Conservation (phyloP, 2,329 filamentous ascomycete genomes). For the Pseudopithomyces maydicus region DNA sequence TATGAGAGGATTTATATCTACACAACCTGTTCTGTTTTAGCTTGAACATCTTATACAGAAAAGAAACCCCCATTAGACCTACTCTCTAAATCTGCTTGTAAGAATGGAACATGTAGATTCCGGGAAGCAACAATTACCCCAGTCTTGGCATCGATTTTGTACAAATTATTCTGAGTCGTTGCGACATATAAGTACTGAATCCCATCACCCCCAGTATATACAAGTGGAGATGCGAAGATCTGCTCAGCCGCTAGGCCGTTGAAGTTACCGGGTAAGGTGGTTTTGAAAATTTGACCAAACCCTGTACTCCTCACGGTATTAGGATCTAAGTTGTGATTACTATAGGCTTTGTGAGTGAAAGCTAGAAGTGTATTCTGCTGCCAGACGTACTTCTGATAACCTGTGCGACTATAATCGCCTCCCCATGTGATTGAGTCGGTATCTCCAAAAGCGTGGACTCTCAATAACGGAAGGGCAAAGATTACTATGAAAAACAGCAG, state of each 20-base stretch:
- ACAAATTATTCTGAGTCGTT: constrained; percentile 63
- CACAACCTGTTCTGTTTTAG: constrained; percentile 36
- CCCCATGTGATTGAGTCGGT: background rate
- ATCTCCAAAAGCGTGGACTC: background rate
- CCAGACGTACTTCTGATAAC: constrained; percentile 57
- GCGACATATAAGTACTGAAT: constrained; percentile 62
- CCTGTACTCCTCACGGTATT: constrained; percentile 59
- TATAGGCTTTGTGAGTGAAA: background rate
- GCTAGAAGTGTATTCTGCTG: constrained; percentile 1
- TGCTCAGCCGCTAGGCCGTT: constrained; percentile 54
- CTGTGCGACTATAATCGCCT: constrained; percentile 47
- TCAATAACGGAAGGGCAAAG: background rate
- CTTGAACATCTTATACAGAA: background rate
- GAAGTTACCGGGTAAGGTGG: constrained; percentile 58
- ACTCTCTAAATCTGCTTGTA: constrained; percentile 52
- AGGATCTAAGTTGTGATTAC: constrained; percentile 68
- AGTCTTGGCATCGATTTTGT: constrained; percentile 61
- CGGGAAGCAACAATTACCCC: constrained; percentile 56
- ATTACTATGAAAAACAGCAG: too few species aligned
- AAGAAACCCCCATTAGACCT: constrained; percentile 1
- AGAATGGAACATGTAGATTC: constrained; percentile 57
- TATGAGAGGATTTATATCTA: constrained; percentile 54
- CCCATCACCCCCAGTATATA: constrained; percentile 57
- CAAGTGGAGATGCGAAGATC: constrained; percentile 58
- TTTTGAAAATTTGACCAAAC: constrained; percentile 62